phyloP scores from a whole-genome alignment of 225 moss, liverwort and hornwort species.

The Physcomitrium patens region DNA sequence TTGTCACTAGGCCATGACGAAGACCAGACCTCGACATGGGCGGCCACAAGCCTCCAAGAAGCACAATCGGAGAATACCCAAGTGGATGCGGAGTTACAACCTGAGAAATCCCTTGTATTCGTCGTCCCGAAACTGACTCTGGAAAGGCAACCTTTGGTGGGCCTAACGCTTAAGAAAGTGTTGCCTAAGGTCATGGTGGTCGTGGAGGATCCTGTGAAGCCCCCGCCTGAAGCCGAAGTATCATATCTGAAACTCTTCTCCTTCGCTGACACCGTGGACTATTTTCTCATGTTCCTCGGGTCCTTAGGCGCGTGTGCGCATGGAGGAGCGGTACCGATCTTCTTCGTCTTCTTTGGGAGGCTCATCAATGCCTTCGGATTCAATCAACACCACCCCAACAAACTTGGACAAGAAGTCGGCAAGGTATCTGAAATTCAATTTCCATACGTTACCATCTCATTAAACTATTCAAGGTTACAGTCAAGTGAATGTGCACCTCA shows the following conservation, averaged over 20 bases:
- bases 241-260: constrained; percentile 60
- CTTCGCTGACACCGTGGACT: constrained; percentile 68
- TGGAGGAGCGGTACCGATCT: constrained; percentile 78
- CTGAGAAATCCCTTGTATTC: constrained; percentile 24
- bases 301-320: constrained; percentile 73
- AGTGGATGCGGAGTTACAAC: constrained; percentile 36
- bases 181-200: constrained; percentile 30
- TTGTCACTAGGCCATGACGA: constrained; percentile 17
- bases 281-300: constrained; percentile 71
- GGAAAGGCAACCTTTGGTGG: constrained; percentile 40
- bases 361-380: constrained; percentile 81
- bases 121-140: constrained; percentile 38
- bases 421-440: constrained; percentile 43
- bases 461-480: background rate
- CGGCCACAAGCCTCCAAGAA: constrained; percentile 21
- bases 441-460: background rate
- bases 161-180: constrained; percentile 34
- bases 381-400: constrained; percentile 56
- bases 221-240: constrained; percentile 33
- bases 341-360: constrained; percentile 81
- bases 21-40: constrained; percentile 24
- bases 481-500: no score
- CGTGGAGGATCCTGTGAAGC: constrained; percentile 33
- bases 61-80: constrained; percentile 38
- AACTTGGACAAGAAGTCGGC: constrained; percentile 64